Evolutionary conservation across 75 land plant species (phyloP).

Genomic region (Sequoia sempervirens): DNA sequence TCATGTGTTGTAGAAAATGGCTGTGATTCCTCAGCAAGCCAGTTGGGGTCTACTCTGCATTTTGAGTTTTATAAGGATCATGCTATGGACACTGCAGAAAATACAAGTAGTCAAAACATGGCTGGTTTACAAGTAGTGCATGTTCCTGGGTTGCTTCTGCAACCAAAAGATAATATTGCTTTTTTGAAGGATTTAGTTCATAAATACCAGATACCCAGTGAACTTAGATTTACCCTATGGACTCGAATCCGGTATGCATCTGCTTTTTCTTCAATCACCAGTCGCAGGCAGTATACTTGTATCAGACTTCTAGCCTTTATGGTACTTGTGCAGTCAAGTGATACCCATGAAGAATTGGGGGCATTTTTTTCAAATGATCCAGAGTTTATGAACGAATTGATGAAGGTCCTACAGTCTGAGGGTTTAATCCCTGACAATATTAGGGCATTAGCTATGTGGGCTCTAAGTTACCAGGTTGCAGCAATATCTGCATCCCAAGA

Average conservation of each 20-base stretch:
- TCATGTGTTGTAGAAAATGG: constrained; percentile 71
- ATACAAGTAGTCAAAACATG: constrained; percentile 3
- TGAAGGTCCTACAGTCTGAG: constrained; percentile 76
- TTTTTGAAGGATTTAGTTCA: constrained; percentile 74
- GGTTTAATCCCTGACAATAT: constrained; percentile 70
- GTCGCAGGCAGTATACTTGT: constrained; percentile 68
- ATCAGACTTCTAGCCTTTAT: constrained; percentile 92
- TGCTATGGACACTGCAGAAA: constrained; percentile 15
- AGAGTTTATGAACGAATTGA: constrained; percentile 91
- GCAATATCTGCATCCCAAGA: constrained; percentile 81
- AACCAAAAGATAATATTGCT: constrained; percentile 59
- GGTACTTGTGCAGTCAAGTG: constrained; percentile 89
- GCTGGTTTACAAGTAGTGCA: constrained; percentile 63
- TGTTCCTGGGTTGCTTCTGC: constrained; percentile 67
- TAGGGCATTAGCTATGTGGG: constrained; percentile 80
- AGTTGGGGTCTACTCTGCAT: constrained; percentile 78
- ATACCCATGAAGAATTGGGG: constrained; percentile 86
- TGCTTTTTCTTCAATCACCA: constrained; percentile 60
- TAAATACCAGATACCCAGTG: constrained; percentile 66
- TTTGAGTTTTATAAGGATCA: constrained; percentile 69
- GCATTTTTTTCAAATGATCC: constrained; percentile 99
- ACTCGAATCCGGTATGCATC: constrained; percentile 87
- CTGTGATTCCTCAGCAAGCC: constrained; percentile 44
- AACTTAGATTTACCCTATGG: constrained; percentile 77
- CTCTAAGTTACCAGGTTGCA: constrained; percentile 81